These are phyloP conservation scores for Calonectria pseudoreteaudii DNA, from an alignment of 2,329 filamentous ascomycete genomes.

Conservation along the genomic window DNA sequence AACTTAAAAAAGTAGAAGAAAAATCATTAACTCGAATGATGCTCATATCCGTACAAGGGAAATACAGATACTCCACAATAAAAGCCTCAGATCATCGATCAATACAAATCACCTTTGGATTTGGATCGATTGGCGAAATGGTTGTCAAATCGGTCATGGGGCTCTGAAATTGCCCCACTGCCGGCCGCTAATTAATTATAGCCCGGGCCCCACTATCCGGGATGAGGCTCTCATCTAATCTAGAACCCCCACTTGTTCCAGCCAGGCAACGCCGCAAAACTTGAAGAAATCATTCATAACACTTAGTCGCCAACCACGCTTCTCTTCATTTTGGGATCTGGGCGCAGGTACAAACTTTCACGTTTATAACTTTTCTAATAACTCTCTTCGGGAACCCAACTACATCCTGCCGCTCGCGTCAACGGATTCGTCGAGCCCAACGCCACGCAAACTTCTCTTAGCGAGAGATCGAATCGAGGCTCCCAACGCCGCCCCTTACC, in stretches of 20 bases:
- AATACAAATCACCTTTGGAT: neutral
- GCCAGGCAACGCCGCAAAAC: conserved; percentile 15
- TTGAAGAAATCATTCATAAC: neutral
- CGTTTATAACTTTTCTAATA: neutral
- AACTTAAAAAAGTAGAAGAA: too few species aligned
- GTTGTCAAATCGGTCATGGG: neutral
- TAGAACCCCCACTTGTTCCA: conserved; percentile 6
- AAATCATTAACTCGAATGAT: neutral
- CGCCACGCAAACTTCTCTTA: neutral
- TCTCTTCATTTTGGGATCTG: neutral
- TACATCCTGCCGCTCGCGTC: neutral
- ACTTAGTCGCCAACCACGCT: neutral
- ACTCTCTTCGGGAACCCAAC: neutral
- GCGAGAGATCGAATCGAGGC: neutral
- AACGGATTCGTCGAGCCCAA: neutral
- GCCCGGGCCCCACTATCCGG: conserved; percentile 15
- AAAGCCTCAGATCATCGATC: neutral
- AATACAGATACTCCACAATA: neutral
- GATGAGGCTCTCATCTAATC: conserved; percentile 16
- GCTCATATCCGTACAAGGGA: neutral
- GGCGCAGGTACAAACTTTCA: neutral
- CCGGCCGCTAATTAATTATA: conserved; percentile 1
- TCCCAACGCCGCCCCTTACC: neutral
- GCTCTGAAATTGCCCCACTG: neutral
- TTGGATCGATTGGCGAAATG: neutral